Evolutionary conservation across 2,329 filamentous ascomycete genomes (phyloP), one percentile per base, ranked within the genome.

Genomic region (Colletotrichum tropicale): DNA sequence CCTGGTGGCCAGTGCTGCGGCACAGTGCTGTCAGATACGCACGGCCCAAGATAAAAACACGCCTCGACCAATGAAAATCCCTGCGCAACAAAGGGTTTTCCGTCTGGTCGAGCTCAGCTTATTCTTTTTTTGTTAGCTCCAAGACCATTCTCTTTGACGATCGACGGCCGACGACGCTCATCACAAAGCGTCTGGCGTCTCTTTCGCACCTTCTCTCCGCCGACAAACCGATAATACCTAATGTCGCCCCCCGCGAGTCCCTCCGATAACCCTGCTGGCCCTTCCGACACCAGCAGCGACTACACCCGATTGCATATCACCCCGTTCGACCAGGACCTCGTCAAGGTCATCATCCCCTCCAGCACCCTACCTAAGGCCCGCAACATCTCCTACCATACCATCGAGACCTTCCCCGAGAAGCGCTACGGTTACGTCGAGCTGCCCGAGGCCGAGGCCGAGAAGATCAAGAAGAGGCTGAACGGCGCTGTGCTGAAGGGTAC

Each of bases 341-440:
- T 97, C 72, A 89, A 91, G 71, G 88, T 93, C 65, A 91, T 98
- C 75, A 85, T 99, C 64, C 92, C 95, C 26, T 88, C 93, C 1
- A 90, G 93, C 1, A 82, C 95, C 16, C 90, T 92, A 43, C 88
- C 92, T 16, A 87, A 88, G 61, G 95, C 95, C 24, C 92, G 92
- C 76, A 95, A 96, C 82, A 91, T 98, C 68, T 98, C 96, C n/a
- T 98, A 94, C 85, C 96, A 98, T 85, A 88, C 89, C 7, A 86
- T 98, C 78, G 91, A 95, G 81, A 96, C 96, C 1, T 98, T 98
- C 78, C 96, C 96, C 16, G 97, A 99, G 78, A 94, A 92, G 82
- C 93, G 91, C 69, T 99, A 95, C 91, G 97, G 96, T 71, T 99
- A 94, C 86, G 88, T 98, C 75, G 96, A 98, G 62, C 86, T 99